Conservation (phyloP, 768 basidiomycete genomes). For the Lentinula guzmanii region DNA sequence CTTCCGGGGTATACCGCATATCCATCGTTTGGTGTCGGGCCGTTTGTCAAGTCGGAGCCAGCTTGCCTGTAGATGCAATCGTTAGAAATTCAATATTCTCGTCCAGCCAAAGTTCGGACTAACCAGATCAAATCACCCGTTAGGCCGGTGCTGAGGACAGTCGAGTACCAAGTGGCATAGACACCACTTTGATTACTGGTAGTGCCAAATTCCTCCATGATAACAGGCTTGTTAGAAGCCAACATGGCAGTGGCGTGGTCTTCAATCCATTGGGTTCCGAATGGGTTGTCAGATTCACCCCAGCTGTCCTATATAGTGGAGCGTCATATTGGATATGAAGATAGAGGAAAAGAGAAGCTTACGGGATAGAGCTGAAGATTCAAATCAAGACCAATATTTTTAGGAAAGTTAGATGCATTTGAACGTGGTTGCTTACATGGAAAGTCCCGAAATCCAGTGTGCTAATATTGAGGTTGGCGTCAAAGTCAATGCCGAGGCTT, state of each 20-base stretch:
- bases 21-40: constrained; percentile 37
- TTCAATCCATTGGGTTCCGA: constrained; percentile 57
- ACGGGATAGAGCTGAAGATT: constrained; percentile 27
- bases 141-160: constrained; percentile 44
- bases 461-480: constrained; percentile 46
- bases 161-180: constrained; percentile 50
- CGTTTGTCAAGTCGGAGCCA: constrained; percentile 16
- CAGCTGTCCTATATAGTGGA: constrained; percentile 25
- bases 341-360: neutral
- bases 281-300: constrained; percentile 44
- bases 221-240: constrained; percentile 50
- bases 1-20: constrained; percentile 31
- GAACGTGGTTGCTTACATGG: constrained; percentile 36
- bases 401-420: too few relatives aligned
- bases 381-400: too few relatives aligned
- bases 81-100: neutral
- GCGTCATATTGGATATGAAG: constrained; percentile 13
- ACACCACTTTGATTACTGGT: constrained; percentile 32
- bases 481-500: constrained; percentile 55
- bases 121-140: constrained; percentile 62
- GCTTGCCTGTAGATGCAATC: constrained; percentile 18
- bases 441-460: constrained; percentile 67
- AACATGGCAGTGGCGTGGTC: constrained; percentile 52
- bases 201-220: constrained; percentile 64
- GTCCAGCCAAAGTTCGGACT: neutral